Conservation (phyloP, 2,329 filamentous ascomycete genomes). For the Thermoascus crustaceus region DNA sequence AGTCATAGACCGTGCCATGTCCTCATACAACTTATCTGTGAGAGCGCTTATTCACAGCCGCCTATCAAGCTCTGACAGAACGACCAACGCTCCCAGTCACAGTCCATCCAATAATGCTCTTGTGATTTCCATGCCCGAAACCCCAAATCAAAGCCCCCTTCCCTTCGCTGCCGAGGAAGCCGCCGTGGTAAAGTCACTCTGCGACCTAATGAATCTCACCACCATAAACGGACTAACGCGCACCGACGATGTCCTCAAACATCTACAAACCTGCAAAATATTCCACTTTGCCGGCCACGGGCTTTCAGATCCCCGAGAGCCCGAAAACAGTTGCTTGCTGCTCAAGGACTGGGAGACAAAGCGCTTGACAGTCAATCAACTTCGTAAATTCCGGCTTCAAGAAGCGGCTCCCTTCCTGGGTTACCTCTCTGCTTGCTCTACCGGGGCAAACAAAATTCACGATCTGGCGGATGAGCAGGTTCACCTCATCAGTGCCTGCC, state of each 20-base stretch:
- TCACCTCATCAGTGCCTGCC: slow-evolving; percentile 31
- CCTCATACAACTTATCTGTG: slow-evolving; percentile 32
- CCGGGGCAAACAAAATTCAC: slow-evolving; percentile 16
- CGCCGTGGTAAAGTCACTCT: not conserved
- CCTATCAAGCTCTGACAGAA: no score
- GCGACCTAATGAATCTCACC: not conserved
- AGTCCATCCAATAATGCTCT: slow-evolving; percentile 12
- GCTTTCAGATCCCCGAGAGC: slow-evolving; percentile 16
- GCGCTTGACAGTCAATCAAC: slow-evolving; percentile 16
- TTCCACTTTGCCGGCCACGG: slow-evolving; percentile 40
- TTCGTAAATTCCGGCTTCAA: slow-evolving; percentile 10
- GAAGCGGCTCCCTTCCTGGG: slow-evolving; percentile 23
- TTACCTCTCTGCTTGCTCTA: slow-evolving; percentile 34
- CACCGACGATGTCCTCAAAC: not conserved
- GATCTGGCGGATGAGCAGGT: slow-evolving; percentile 30
- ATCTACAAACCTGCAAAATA: slow-evolving; percentile 21
- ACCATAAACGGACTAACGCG: not conserved
- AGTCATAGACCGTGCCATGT: slow-evolving; percentile 29
- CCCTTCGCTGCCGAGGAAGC: slow-evolving; percentile 14
- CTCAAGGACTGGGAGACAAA: slow-evolving; percentile 17
- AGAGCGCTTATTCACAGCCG: slow-evolving; percentile 22
- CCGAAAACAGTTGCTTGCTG: slow-evolving; percentile 23
- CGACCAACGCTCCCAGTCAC: not conserved
- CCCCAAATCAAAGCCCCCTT: slow-evolving; percentile 12
- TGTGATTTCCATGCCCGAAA: slow-evolving; percentile 24